A percentile compares a stretch with the other conserved stretches of the same genome.
Evolutionary conservation across 2,329 filamentous ascomycete species (phyloP).

Genomic region (Elsinoe ampelina): DNA sequence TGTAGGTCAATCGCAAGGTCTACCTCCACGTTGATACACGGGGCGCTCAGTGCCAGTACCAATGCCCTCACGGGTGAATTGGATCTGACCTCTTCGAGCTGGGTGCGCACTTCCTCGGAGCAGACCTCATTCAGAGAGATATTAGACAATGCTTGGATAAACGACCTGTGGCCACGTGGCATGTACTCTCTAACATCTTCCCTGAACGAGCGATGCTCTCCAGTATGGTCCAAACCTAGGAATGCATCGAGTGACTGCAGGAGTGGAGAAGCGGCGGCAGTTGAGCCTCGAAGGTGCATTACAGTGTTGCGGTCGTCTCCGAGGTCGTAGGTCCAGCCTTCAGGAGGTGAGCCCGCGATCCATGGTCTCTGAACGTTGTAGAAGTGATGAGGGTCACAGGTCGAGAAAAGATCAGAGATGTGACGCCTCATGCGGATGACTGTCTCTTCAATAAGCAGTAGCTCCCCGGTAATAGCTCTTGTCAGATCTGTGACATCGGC

Average conservation of each 20-base stretch:
- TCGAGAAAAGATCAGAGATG: not conserved
- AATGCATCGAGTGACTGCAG: not conserved
- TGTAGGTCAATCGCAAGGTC: not conserved
- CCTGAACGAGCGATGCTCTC: not conserved
- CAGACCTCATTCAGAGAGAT: not conserved
- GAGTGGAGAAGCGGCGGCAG: not conserved
- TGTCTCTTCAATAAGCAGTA: not conserved
- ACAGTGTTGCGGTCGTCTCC: not conserved
- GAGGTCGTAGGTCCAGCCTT: not conserved
- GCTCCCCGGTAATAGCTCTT: not conserved
- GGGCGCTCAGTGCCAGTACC: not conserved
- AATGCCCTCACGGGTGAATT: not conserved
- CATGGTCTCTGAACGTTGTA: not conserved
- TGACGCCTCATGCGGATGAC: not conserved
- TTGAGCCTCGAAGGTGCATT: not conserved
- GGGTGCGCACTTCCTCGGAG: not conserved
- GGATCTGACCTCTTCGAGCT: not conserved
- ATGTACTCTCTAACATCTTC: not conserved
- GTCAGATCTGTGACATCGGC: not conserved
- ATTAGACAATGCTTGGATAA: not conserved
- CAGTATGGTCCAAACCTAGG: not conserved
- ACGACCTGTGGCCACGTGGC: not conserved
- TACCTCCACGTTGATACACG: not conserved
- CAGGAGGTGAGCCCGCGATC: not conserved
- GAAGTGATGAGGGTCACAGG: not conserved